Conservation (phyloP, 148 eudicot species). For the Suaeda aralocaspica region DNA sequence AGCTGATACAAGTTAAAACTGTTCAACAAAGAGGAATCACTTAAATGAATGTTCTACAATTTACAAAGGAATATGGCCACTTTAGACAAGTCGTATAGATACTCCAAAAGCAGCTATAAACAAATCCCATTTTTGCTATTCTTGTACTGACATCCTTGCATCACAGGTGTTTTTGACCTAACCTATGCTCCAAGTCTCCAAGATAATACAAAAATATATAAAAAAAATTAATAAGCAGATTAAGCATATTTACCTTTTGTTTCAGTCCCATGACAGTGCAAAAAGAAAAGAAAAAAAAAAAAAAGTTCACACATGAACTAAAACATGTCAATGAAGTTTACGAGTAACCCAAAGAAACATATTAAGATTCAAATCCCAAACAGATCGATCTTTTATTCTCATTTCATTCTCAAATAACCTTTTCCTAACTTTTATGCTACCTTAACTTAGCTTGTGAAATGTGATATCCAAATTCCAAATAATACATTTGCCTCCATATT, state of each 20-base stretch:
- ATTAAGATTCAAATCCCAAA: constrained; percentile 39
- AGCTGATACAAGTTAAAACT: background rate
- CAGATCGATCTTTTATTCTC: constrained; percentile 26
- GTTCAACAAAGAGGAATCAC: constrained; percentile 11
- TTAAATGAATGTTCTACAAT: constrained; percentile 6
- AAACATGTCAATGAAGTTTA: constrained; percentile 30
- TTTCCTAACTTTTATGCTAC: constrained; percentile 29
- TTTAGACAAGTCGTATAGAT: constrained; percentile 36
- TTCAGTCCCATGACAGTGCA: constrained; percentile 38
- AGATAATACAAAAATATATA: background rate
- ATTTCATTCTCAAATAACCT: constrained; percentile 27
- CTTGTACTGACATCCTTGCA: constrained; percentile 16
- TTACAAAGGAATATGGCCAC: constrained; percentile 10
- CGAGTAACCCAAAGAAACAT: constrained; percentile 21
- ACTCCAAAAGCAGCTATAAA: constrained; percentile 27
- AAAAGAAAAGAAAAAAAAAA: constrained; percentile 21
- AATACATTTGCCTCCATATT: constrained; percentile 57
- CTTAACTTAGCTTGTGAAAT: constrained; percentile 54
- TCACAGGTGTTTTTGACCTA: background rate
- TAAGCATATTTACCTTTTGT: constrained; percentile 30
- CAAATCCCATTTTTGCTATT: constrained; percentile 18
- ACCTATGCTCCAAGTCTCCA: background rate
- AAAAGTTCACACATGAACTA: constrained; percentile 14
- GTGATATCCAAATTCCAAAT: constrained; percentile 55
- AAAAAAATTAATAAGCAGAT: background rate